Percentiles rank a stretch among this genome's conserved stretches.
These are phyloP conservation scores for Corymbia citriodora DNA, from an alignment of 441 rosid species.

Conservation along the genomic window DNA sequence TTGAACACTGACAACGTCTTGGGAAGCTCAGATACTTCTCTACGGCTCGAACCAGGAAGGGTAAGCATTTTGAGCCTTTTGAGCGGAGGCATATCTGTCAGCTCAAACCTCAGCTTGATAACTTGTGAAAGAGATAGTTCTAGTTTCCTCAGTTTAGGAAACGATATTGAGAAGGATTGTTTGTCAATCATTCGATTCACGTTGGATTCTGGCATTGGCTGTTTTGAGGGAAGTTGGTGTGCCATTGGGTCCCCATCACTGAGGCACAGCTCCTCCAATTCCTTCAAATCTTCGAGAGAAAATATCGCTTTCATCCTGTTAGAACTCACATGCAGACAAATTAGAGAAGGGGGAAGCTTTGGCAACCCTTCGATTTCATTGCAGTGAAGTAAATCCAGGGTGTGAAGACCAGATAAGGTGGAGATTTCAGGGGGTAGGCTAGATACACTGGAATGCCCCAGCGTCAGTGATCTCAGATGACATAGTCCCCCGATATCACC, in stretches of 20 bases:
- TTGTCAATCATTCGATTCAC: no score
- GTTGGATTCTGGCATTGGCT: neutral
- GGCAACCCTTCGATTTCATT: neutral
- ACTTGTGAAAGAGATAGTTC: neutral
- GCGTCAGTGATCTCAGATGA: neutral
- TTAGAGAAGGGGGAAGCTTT: neutral
- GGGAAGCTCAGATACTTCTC: neutral
- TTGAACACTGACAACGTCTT: no score
- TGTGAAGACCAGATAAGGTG: neutral
- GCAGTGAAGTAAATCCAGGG: neutral
- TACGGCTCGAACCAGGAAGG: neutral
- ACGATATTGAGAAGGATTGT: neutral
- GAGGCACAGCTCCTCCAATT: neutral
- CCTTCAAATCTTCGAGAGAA: neutral
- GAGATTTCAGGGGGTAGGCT: neutral
- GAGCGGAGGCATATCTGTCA: neutral
- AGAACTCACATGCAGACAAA: neutral
- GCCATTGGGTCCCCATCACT: neutral
- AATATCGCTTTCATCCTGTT: neutral
- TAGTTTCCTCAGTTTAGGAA: neutral
- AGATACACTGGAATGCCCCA: neutral
- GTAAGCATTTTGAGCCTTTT: neutral
- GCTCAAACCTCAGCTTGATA: neutral
- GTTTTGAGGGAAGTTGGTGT: neutral
- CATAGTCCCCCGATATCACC: fast-evolving